A percentile compares a stretch with the other conserved stretches of the same genome.
These are phyloP conservation scores for Stemphylium lycopersici DNA, from an alignment of 2,329 filamentous ascomycete species.

Conservation along the genomic window DNA sequence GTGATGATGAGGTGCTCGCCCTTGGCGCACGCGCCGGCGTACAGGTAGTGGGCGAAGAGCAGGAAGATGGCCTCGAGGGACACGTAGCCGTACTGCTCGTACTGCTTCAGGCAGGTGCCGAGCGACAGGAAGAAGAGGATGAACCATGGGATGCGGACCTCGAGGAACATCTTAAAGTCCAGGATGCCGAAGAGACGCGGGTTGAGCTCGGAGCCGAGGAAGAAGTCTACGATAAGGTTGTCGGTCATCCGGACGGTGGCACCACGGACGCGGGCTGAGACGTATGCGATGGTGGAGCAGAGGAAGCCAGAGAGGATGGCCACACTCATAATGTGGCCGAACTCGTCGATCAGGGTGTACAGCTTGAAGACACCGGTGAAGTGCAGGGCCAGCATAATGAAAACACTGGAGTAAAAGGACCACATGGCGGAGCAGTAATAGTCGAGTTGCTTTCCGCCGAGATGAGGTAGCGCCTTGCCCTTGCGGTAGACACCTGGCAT, in stretches of 20 bases:
- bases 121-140: conserved; percentile 81
- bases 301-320: conserved; percentile 90
- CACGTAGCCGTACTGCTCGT: conserved; percentile 83
- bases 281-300: conserved; percentile 82
- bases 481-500: conserved; percentile 87
- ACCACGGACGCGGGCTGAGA: conserved; percentile 80
- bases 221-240: conserved; percentile 81
- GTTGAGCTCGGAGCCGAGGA: conserved; percentile 88
- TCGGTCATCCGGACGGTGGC: conserved; percentile 92
- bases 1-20: conserved; percentile 89
- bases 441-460: conserved; percentile 80
- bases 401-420: conserved; percentile 87
- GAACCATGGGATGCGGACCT: conserved; percentile 91
- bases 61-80: conserved; percentile 84
- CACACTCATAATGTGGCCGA: conserved; percentile 89
- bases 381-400: conserved; percentile 73
- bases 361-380: conserved; percentile 84
- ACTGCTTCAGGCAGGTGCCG: conserved; percentile 79
- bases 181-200: conserved; percentile 82
- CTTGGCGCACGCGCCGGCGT: conserved; percentile 90
- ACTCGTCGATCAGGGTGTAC: conserved; percentile 92
- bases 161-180: conserved; percentile 96
- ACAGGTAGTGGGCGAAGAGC: conserved; percentile 87
- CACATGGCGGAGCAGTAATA: conserved; percentile 94
- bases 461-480: conserved; percentile 85